Percentiles rank a stretch among this genome's conserved stretches.
These are phyloP conservation scores for Trichophyton mentagrophytes DNA, from an alignment of 2,329 filamentous ascomycete species.

Conservation along the genomic window DNA sequence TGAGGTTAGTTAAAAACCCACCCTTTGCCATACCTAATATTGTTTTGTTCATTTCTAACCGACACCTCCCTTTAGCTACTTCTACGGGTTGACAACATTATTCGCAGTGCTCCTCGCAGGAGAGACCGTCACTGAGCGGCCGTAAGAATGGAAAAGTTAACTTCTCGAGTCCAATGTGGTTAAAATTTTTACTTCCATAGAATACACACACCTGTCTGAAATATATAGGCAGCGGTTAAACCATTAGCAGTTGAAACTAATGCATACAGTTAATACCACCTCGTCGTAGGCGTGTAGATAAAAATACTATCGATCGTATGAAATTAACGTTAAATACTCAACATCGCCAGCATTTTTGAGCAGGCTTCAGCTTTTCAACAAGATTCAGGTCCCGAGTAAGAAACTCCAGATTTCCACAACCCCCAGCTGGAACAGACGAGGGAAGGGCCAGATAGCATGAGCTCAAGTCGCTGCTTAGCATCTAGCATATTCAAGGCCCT, in stretches of 20 bases:
- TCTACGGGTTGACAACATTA: slow-evolving; percentile 93
- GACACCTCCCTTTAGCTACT: slow-evolving; percentile 48
- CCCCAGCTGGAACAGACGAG: background rate
- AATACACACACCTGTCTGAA: background rate
- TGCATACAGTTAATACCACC: background rate
- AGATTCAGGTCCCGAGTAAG: no score
- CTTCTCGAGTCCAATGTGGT: background rate
- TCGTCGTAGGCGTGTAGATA: background rate
- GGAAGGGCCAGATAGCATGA: background rate
- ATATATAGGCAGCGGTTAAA: background rate
- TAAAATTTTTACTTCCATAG: background rate
- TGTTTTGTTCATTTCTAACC: background rate
- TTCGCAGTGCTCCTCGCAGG: slow-evolving; percentile 76
- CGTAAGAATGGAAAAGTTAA: background rate
- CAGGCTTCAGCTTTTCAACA: no score
- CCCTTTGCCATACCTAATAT: background rate
- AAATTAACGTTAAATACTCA: no score
- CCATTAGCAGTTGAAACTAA: background rate
- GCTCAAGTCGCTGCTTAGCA: slow-evolving; percentile 5
- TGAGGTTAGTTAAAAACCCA: slow-evolving; percentile 51
- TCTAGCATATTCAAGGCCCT: slow-evolving; percentile 22
- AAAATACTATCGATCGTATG: no score
- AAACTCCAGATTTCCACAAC: background rate
- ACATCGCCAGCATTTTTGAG: no score
- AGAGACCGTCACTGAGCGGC: slow-evolving; percentile 55